Percentiles rank a stretch among this genome's conserved stretches.
Conservation (phyloP, 805 yeast genomes). For the Saccharomycopsis vini region DNA sequence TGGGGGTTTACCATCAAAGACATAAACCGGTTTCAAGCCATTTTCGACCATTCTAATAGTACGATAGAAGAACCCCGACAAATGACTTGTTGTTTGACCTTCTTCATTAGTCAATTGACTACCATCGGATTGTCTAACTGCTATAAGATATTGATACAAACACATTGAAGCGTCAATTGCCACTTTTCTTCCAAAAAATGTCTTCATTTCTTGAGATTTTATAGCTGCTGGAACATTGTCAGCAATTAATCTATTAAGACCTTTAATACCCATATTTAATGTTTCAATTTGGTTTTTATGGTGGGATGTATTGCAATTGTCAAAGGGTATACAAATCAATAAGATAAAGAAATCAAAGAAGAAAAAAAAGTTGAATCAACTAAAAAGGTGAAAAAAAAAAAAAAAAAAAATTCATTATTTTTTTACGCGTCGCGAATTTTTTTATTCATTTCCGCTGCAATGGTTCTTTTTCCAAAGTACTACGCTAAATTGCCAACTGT, state of each 20-base stretch:
- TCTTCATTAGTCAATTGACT: constrained; percentile 76
- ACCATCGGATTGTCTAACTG: constrained; percentile 97
- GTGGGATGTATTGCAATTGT: too few species aligned
- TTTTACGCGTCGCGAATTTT: too few species aligned
- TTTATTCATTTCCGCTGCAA: too few species aligned
- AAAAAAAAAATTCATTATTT: too few species aligned
- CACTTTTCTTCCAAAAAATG: constrained; percentile 88
- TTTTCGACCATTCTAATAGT: constrained; percentile 82
- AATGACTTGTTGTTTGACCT: constrained; percentile 89
- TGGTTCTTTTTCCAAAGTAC: too few species aligned
- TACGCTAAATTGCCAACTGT: too few species aligned
- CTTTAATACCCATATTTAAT: constrained; percentile 36
- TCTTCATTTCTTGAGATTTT: constrained; percentile 69
- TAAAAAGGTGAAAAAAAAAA: too few species aligned
- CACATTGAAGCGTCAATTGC: constrained; percentile 97
- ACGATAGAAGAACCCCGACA: constrained; percentile 94
- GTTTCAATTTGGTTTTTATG: too few species aligned
- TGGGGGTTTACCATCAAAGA: constrained; percentile 98
- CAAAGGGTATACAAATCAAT: too few species aligned
- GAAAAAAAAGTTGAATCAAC: too few species aligned
- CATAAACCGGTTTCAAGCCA: constrained; percentile 95
- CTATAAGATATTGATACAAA: constrained; percentile 87
- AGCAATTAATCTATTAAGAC: constrained; percentile 75
- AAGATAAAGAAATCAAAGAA: too few species aligned
- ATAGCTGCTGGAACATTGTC: constrained; percentile 87